phyloP scores from a whole-genome alignment of 2,329 filamentous ascomycete species.

The Diplodia sapinea region DNA sequence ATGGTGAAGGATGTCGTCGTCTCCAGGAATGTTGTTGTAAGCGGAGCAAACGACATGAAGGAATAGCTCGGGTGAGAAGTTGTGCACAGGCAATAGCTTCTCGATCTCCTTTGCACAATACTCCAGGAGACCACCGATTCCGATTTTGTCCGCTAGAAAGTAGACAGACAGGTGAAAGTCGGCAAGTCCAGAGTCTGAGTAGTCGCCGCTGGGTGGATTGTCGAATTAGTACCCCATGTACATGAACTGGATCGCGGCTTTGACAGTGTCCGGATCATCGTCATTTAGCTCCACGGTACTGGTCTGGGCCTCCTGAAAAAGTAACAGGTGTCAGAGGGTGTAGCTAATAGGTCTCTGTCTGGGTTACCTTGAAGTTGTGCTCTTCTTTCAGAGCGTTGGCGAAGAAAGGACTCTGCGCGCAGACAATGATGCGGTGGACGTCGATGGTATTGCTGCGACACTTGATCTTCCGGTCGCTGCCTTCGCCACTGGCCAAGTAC shows the following conservation, averaged over 20 bases:
- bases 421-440: background rate
- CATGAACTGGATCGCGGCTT: background rate
- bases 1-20: too few species aligned
- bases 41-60: too few species aligned
- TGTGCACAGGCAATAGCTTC: too few species aligned
- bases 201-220: too few species aligned
- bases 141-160: background rate
- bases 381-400: background rate
- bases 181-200: too few species aligned
- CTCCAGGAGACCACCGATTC: background rate
- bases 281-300: background rate
- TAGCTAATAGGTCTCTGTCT: too few species aligned
- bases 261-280: background rate
- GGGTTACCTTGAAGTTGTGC: background rate
- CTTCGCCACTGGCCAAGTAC: background rate
- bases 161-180: background rate
- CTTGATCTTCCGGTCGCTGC: background rate
- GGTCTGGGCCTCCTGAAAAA: background rate
- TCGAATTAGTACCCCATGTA: background rate
- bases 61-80: too few species aligned
- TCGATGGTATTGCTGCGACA: too few species aligned
- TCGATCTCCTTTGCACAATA: too few species aligned
- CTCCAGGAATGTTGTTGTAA: too few species aligned
- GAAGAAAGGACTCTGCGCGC: background rate
- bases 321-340: too few species aligned